Evolutionary conservation across 768 basidiomycete species (phyloP), one percentile per base, ranked within the genome.

Genomic region (Kwoniella botswanensis): DNA sequence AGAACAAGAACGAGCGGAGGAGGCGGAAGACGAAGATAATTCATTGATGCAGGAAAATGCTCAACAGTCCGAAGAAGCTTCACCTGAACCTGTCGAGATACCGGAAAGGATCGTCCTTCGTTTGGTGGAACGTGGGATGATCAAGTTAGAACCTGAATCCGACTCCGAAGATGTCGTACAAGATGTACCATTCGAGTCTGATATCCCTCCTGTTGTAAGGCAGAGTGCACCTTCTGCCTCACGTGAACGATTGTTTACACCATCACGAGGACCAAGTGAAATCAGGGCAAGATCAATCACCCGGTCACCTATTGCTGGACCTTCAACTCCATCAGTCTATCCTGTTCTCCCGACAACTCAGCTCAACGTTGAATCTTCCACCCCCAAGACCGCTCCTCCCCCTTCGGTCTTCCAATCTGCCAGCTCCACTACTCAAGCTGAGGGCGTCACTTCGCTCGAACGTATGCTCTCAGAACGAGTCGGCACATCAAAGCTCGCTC

Each of bases 131-230:
- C 24, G 18, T 17, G 68, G 68, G 15, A 60, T 70, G 4, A 70
- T 70, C 62, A 70, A 70, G 17, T 54, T 70, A 22, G 68, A 70
- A 43, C 64, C 66, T 44, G 68, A 60, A 41, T 63, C 66, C 11
- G 74, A 75, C 29, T 55, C 52, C 52, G 69, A 71, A 50, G 50
- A 65, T 29, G 59, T n/a, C 10, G 29, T 53, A 17, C 26, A 68
- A 52, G 63, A 55, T 9, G 54, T 9, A 6, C 18, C 55, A 21
- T n/a, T 41, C 11, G 59, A 43, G n/a, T 17, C 18, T 4, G 57
- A 59, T 35, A 26, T 55, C 54, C 21, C 15, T 26, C 59, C 59
- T 21, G 15, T 44, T n/a, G 35, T 42, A 43, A 44, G 21, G 13
- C 6, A 24, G 6, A 42, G 43, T 12, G 6, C 42, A 43, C 15